These are phyloP conservation scores for Penicillium sp. DNA, from an alignment of 2,329 filamentous ascomycete species.

Conservation along the genomic window DNA sequence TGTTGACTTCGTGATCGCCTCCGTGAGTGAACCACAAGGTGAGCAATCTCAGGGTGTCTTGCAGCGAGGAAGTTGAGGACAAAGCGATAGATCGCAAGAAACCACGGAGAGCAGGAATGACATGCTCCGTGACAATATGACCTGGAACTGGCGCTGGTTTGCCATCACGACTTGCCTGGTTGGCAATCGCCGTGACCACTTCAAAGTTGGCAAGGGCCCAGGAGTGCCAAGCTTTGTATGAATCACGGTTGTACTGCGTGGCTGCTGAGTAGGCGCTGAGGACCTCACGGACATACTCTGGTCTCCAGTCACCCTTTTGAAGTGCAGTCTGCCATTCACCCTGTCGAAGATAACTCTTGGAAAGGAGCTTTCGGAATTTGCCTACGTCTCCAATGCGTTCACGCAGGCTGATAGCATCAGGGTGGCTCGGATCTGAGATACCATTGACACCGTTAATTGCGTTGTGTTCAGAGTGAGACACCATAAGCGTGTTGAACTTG, in stretches of 20 bases:
- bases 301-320: conserved; percentile 85
- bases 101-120: conserved; percentile 89
- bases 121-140: conserved; percentile 76
- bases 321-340: conserved; percentile 92
- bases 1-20: conserved; percentile 81
- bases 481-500: conserved; percentile 44
- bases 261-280: conserved; percentile 88
- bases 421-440: conserved; percentile 41
- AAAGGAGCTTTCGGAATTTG: conserved; percentile 70
- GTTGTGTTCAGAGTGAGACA: conserved; percentile 39
- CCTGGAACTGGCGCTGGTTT: conserved; percentile 56
- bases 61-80: conserved; percentile 86
- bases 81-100: conserved; percentile 98
- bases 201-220: conserved; percentile 99
- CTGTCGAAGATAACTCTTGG: conserved; percentile 93
- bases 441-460: conserved; percentile 52
- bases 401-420: conserved; percentile 40
- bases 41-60: conserved; percentile 88
- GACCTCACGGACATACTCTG: conserved; percentile 82
- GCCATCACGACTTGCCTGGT: conserved; percentile 62
- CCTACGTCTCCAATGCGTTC: conserved; percentile 51
- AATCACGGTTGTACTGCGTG: conserved; percentile 88
- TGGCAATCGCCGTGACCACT: conserved; percentile 80
- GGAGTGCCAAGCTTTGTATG: conserved; percentile 99
- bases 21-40: conserved; percentile 97